phyloP scores from a whole-genome alignment of 306 rosid species.

The Cotoneaster glaucophyllus region DNA sequence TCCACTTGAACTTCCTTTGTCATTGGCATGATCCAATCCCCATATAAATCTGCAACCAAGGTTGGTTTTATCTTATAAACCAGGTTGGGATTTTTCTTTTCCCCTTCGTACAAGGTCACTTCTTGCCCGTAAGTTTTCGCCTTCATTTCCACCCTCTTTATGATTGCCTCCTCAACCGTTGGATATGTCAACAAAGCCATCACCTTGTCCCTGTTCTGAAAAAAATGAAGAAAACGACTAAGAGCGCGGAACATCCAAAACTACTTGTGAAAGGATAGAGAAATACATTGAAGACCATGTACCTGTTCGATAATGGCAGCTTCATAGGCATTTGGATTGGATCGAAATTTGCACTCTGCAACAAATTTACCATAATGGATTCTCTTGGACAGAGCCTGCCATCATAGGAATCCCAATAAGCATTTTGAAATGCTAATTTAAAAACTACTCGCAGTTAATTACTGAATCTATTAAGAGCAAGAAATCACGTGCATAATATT shows the following conservation, averaged over 20 bases:
- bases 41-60: constrained; percentile 76
- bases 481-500: background rate
- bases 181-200: constrained; percentile 75
- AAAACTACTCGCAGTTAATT: background rate
- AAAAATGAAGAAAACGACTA: constrained; percentile 5
- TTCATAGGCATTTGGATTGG: constrained; percentile 54
- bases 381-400: constrained; percentile 80
- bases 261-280: background rate
- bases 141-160: constrained; percentile 69
- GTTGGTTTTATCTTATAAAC: constrained; percentile 74
- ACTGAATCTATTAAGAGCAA: background rate
- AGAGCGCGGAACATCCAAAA: constrained; percentile 8
- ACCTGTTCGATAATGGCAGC: constrained; percentile 82
- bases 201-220: constrained; percentile 67
- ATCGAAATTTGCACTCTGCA: constrained; percentile 81
- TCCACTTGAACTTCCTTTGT: constrained; percentile 93
- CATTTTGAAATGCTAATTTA: background rate
- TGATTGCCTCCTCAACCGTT: constrained; percentile 63
- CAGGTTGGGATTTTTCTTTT: constrained; percentile 32
- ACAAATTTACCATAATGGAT: constrained; percentile 91
- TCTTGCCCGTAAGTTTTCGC: constrained; percentile 75
- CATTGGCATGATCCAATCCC: constrained; percentile 96
- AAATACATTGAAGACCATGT: background rate
- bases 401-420: constrained; percentile 7
- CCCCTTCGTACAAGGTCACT: constrained; percentile 38